phyloP scores from a whole-genome alignment of 148 eudicot genomes.

The Camellia granthamiana region DNA sequence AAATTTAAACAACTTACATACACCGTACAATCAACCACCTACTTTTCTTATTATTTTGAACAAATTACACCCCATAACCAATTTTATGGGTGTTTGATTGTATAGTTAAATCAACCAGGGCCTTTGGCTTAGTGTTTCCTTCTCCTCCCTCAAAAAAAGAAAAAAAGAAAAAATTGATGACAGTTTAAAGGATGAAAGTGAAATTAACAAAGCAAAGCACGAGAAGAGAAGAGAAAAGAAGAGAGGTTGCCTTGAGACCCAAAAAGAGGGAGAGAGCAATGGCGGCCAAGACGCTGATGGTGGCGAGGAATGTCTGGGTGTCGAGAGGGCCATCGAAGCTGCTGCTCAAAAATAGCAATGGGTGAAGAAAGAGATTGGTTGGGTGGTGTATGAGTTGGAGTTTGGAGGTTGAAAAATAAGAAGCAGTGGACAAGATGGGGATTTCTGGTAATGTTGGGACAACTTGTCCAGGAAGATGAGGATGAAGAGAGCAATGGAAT shows the following conservation, averaged over 20 bases:
- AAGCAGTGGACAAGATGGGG: constrained; percentile 17
- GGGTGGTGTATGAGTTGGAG: constrained; percentile 6
- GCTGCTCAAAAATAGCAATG: constrained; percentile 40
- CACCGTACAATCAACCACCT: too few relatives aligned
- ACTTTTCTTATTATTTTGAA: too few relatives aligned
- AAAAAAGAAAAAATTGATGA: background rate
- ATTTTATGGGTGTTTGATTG: too few relatives aligned
- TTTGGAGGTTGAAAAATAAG: constrained; percentile 6
- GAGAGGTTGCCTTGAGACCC: constrained; percentile 62
- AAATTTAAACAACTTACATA: too few relatives aligned
- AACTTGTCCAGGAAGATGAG: too few relatives aligned
- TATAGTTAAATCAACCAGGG: too few relatives aligned
- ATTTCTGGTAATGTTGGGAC: background rate
- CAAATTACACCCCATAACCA: too few relatives aligned
- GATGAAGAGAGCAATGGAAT: too few relatives aligned
- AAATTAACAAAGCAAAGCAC: too few relatives aligned
- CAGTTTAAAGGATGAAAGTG: too few relatives aligned
- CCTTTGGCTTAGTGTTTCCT: too few relatives aligned
- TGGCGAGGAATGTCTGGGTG: constrained; percentile 61
- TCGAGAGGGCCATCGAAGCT: constrained; percentile 53
- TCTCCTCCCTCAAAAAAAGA: background rate
- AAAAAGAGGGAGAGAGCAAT: constrained; percentile 74
- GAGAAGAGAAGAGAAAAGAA: too few relatives aligned
- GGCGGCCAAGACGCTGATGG: constrained; percentile 71
- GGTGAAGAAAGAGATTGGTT: constrained; percentile 32